Percentiles rank a stretch among this genome's conserved stretches.
Evolutionary conservation across 2,329 filamentous ascomycete genomes (phyloP).

Genomic region (Phaeosphaeriaceae sp.): DNA sequence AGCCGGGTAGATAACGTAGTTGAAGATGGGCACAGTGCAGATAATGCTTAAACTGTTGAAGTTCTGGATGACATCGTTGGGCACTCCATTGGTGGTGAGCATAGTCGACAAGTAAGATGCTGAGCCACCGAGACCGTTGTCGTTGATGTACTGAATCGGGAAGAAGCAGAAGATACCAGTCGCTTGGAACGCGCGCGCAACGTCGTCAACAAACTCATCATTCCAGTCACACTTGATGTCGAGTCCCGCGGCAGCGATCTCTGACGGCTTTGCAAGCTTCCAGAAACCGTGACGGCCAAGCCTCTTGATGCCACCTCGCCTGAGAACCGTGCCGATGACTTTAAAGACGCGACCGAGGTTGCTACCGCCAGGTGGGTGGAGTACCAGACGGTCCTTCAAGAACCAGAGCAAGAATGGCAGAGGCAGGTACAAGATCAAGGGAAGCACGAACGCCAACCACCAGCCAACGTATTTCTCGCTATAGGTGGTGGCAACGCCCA

Average conservation of each 20-base stretch:
- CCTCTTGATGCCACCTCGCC: constrained; percentile 3
- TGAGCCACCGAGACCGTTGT: constrained; percentile 5
- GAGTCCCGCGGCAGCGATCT: constrained; percentile 3
- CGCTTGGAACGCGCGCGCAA: constrained; percentile 3
- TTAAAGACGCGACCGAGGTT: constrained; percentile 5
- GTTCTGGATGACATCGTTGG: constrained; percentile 7
- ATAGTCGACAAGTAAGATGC: constrained; percentile 5
- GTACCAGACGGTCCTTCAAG: constrained; percentile 4
- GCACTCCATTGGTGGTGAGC: constrained; percentile 6
- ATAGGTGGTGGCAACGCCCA: constrained; percentile 6
- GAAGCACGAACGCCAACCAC: constrained; percentile 7
- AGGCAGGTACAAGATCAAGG: constrained; percentile 2
- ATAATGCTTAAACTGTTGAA: constrained; percentile 4
- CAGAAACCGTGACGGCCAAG: constrained; percentile 7
- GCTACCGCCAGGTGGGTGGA: constrained; percentile 6
- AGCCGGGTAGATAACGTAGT: constrained; percentile 3
- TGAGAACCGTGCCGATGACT: neutral
- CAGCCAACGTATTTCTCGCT: constrained; percentile 7
- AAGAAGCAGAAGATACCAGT: constrained; percentile 9
- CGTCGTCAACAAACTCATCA: constrained; percentile 5
- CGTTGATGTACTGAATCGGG: constrained; percentile 8
- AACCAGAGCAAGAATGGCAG: constrained; percentile 7
- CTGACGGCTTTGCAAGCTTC: constrained; percentile 3
- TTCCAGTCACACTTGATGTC: constrained; percentile 1
- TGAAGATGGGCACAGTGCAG: constrained; percentile 4